These are phyloP conservation scores for Trichoderma sp. DNA, from an alignment of 2,329 filamentous ascomycete genomes.

Conservation along the genomic window DNA sequence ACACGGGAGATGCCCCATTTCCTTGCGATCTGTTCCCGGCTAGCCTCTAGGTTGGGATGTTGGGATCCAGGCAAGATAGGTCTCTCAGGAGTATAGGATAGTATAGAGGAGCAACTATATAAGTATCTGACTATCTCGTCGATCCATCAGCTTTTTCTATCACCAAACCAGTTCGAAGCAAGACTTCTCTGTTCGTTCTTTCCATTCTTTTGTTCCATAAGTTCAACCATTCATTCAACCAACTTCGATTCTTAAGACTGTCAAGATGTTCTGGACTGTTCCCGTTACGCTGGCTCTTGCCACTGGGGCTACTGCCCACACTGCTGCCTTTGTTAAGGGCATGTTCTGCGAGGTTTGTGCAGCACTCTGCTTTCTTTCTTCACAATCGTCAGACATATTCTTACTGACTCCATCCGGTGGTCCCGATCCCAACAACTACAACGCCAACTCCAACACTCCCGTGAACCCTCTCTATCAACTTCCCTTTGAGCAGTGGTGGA, in stretches of 20 bases:
- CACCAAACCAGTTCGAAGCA: background rate
- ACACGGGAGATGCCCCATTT: background rate
- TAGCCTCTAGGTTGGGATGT: background rate
- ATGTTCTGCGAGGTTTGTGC: slow-evolving; percentile 27
- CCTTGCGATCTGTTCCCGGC: background rate
- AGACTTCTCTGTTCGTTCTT: background rate
- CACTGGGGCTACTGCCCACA: slow-evolving; percentile 25
- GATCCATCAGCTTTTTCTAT: background rate
- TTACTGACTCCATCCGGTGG: slow-evolving; percentile 21
- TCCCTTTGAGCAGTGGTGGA: slow-evolving; percentile 46
- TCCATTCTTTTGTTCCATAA: background rate
- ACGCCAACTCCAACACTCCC: slow-evolving; percentile 43
- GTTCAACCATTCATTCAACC: background rate
- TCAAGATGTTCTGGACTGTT: slow-evolving; percentile 21
- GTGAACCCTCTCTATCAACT: slow-evolving; percentile 48
- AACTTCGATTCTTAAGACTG: background rate
- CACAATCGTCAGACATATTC: background rate
- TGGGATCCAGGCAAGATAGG: background rate
- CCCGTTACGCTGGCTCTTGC: slow-evolving; percentile 21
- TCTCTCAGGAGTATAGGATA: background rate
- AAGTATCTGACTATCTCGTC: background rate
- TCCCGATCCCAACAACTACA: slow-evolving; percentile 31
- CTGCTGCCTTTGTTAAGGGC: slow-evolving; percentile 27
- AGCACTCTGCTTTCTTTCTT: background rate
- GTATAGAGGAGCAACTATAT: background rate